Conservation (phyloP, 192 early-diverging fungal genomes). For the Phycomyces blakesleeanus region DNA sequence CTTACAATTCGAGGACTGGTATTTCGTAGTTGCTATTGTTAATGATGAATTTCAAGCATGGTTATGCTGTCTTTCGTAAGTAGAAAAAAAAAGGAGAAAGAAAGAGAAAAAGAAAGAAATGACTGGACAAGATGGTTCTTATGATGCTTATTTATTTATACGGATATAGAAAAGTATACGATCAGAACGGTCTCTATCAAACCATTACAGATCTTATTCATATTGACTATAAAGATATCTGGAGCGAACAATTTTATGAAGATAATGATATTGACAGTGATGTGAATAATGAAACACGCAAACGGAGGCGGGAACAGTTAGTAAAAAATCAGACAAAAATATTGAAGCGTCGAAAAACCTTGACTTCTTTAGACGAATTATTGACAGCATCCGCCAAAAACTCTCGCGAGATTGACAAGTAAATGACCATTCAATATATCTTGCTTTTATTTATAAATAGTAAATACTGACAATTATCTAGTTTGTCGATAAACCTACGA, state of each 20-base stretch:
- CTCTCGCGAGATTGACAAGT: conserved; percentile 20
- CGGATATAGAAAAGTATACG: conserved; percentile 16
- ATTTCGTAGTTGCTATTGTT: conserved; percentile 30
- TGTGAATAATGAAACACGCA: neutral
- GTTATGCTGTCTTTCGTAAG: conserved; percentile 23
- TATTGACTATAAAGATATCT: conserved; percentile 23
- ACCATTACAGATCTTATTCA: conserved; percentile 20
- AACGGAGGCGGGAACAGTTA: neutral
- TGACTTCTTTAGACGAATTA: neutral
- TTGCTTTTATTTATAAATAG: neutral
- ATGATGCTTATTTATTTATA: neutral
- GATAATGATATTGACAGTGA: neutral
- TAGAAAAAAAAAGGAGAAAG: conserved; percentile 8
- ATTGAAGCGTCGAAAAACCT: neutral
- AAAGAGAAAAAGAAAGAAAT: no score
- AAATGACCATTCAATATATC: neutral
- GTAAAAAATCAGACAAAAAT: conserved; percentile 1
- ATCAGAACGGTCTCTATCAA: conserved; percentile 21
- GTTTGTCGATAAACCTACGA: conserved; percentile 32
- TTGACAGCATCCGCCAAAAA: neutral
- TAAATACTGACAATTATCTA: neutral
- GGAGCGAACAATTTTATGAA: conserved; percentile 25
- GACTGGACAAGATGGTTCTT: neutral
- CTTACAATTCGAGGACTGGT: conserved; percentile 37
- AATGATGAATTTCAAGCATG: conserved; percentile 21